Evolutionary conservation across 768 basidiomycete species (phyloP).

Genomic region (Dacryopinax primogenitus): DNA sequence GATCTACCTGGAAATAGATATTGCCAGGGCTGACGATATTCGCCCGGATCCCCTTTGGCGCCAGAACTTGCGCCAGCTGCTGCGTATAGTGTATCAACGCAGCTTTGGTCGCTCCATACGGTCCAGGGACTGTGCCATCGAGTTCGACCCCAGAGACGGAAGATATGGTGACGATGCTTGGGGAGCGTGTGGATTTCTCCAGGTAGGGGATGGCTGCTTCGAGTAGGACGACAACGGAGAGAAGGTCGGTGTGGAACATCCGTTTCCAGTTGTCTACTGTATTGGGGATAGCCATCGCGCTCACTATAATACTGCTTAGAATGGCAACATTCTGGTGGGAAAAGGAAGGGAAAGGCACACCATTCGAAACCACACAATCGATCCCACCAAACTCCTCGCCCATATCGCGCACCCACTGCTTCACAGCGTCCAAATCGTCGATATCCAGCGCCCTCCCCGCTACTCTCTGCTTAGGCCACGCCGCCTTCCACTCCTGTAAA

Average conservation of each 20-base stretch:
- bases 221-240: background rate
- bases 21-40: constrained; percentile 7
- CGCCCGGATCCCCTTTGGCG: constrained; percentile 6
- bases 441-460: background rate
- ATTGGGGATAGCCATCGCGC: background rate
- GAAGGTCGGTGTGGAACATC: constrained; percentile 4
- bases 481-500: background rate
- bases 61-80: background rate
- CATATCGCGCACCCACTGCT: background rate
- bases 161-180: background rate
- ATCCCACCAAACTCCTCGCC: constrained; percentile 3
- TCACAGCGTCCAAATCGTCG: background rate
- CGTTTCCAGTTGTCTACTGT: constrained; percentile 4
- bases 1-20: background rate
- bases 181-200: background rate
- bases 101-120: constrained; percentile 8
- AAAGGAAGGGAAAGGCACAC: background rate
- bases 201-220: background rate
- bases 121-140: background rate
- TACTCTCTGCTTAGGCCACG: background rate
- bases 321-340: background rate
- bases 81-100: constrained; percentile 7
- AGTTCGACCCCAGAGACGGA: constrained; percentile 6
- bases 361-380: background rate
- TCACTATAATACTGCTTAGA: background rate